These are phyloP conservation scores for Mycena sp. DNA, from an alignment of 1,284 basidiomycete genomes.

Conservation along the genomic window DNA sequence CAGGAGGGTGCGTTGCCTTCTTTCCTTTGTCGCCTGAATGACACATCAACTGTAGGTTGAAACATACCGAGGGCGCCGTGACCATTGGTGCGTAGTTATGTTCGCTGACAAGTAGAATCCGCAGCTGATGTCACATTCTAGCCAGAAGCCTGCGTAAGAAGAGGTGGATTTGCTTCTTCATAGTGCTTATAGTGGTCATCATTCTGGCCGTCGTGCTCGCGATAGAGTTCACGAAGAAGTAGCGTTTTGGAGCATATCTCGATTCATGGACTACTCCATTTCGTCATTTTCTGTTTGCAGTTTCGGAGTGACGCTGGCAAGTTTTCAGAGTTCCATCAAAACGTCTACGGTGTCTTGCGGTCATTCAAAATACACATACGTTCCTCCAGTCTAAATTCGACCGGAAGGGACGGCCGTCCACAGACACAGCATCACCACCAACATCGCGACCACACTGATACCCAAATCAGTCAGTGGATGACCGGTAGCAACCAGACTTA, in stretches of 20 bases:
- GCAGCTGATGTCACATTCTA: conserved; percentile 45
- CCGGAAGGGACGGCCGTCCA: conserved; percentile 53
- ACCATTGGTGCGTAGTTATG: conserved; percentile 26
- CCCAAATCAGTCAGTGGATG: no score
- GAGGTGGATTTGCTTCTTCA: conserved; percentile 91
- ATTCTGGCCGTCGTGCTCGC: conserved; percentile 72
- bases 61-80: conserved; percentile 79
- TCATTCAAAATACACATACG: no score
- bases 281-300: no score
- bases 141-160: conserved; percentile 91
- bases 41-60: conserved; percentile 58
- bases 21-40: conserved; percentile 2
- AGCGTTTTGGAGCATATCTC: not conserved
- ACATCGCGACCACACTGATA: conserved; percentile 55
- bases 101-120: not conserved
- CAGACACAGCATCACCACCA: conserved; percentile 50
- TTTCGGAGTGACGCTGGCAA: no score
- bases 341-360: no score
- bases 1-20: conserved; percentile 65
- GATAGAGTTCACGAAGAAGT: conserved; percentile 54
- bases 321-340: no score
- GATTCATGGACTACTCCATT: no score
- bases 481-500: conserved; percentile 41
- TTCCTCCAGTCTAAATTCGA: not conserved
- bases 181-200: conserved; percentile 68